Conservation (phyloP, 352 stramenopile genomes). For the Globisporangium uncinulatum region DNA sequence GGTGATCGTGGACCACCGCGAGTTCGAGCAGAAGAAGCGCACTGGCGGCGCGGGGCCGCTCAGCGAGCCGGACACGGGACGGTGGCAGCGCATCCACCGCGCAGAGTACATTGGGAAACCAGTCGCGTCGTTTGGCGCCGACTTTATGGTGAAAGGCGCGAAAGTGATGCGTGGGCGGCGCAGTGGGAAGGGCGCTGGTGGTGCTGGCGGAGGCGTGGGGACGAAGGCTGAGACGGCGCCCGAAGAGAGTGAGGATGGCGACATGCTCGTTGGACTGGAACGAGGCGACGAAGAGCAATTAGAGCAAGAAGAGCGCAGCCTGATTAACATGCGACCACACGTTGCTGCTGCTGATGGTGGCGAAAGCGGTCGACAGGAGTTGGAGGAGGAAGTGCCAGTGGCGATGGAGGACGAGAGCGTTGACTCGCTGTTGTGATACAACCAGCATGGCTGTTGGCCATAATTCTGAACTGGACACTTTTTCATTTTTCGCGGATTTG, state of each 20-base stretch:
- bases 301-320: neutral
- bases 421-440: conserved; percentile 1
- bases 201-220: neutral
- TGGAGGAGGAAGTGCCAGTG: neutral
- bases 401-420: conserved; percentile 1
- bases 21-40: conserved; percentile 53
- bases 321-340: neutral
- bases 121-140: conserved; percentile 50
- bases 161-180: conserved; percentile 35
- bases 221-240: neutral
- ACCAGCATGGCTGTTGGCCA: neutral
- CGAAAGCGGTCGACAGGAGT: neutral
- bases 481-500: too few species aligned
- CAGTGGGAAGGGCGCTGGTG: neutral
- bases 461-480: neutral
- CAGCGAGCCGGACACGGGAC: conserved; percentile 46
- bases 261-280: neutral
- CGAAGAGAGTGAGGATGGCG: neutral
- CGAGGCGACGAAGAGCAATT: neutral
- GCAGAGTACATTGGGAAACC: conserved; percentile 62
- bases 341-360: too few species aligned
- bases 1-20: conserved; percentile 84
- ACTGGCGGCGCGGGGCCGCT: conserved; percentile 7
- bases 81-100: conserved; percentile 60
- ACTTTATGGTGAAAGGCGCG: conserved; percentile 61